Base-by-base conservation (phyloP, 345 rosid species). In the Syzygium jambos region DNA sequence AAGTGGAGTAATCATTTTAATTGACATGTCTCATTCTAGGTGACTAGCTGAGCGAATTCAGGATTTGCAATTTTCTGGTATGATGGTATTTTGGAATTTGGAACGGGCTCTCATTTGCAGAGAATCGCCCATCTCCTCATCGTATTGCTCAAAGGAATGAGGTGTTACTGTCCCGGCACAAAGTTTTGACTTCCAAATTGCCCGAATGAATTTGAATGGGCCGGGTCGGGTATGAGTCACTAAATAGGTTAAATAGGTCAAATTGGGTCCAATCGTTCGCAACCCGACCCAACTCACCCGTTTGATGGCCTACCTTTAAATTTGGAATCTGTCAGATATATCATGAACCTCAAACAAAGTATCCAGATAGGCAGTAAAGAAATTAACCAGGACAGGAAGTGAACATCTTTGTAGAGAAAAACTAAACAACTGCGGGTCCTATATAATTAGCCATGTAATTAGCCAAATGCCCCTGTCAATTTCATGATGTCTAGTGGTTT, bases 191-290 rank as follows among this genome's bases (percentile, higher is more conserved):
- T n/a, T n/a, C 10, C 73, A 63, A 63, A 63, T 14, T 63, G 19
- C 4, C 7, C 4, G 0, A 9, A 6, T 14, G 5, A 63, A 51
- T 51, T 11, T 6, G 7, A 43, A 43, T 43, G 46, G 46, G 1
- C 6, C 7, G 5, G 46, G 46, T 43, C 46, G 6, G 7, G 16
- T 11, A 61, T 13, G 17, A 3, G 19, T 61, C 19, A n/a, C 73
- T n/a, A 27, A 4, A 61, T 61, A 27, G 57, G 25, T 54, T 0
- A 9, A 54, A 21, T n/a, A 54, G 10, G 9, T 12, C 9, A 6
- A 61, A 12, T 27, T 3, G 4, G 34, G 8, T 12, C 34, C 0
- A 0, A 6, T 61, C 1, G 0, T 13, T 61, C 13, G 34, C 34
- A 6, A 61, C 73, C 4, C 15, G 73, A 61, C 38, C 65, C 63